Evolutionary conservation across 1,139 yeast genomes (phyloP), one percentile per base, ranked within the genome.

Genomic region (Pichia norvegensis): DNA sequence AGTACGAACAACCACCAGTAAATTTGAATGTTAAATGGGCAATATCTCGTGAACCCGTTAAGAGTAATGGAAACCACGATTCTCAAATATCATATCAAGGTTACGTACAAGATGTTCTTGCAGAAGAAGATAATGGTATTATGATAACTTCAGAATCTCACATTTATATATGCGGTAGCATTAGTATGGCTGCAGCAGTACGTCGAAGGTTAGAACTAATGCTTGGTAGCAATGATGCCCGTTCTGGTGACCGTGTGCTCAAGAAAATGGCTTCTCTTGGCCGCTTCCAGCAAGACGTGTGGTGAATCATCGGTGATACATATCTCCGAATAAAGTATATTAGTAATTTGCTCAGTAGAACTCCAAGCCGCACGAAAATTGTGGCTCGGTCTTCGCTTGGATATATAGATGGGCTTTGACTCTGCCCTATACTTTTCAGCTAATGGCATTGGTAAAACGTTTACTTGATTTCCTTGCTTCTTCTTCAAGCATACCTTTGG

Each of bases 151-250:
- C 5, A 19, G 37, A 35, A 13, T 16, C 23, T 0, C 80, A 78
- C 60, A 73, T 92, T 51, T 92, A 88, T 62, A 95, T 94, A 17
- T 92, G 99, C 72, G 99, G 98, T 56, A 96, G 88, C 67, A 97
- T 97, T 19, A 77, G 76, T 53, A 88, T 92, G 97, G 95, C 96
- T 2, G 81, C 90, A 63, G 96, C 87, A 57, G 98, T 94, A 11
- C 88, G 82, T 57, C 67, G 72, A 44, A 73, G 88, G 1, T 69
- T 94, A 48, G 74, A 74, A 21, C 72, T 74, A 50, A 78, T 92
- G 49, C 63, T 90, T 78, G 44, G 67, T 4, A 13, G 16, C 2
- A 20, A 29, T 3, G 22, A 25, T 29, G 14, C 39, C 39, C 39
- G 29, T 23, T 13, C 4, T n/a, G 29, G 39, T 17, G 29, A 22